These are phyloP conservation scores for Myriosclerotinia curreyana DNA, from an alignment of 2,329 filamentous ascomycete species.

Conservation along the genomic window DNA sequence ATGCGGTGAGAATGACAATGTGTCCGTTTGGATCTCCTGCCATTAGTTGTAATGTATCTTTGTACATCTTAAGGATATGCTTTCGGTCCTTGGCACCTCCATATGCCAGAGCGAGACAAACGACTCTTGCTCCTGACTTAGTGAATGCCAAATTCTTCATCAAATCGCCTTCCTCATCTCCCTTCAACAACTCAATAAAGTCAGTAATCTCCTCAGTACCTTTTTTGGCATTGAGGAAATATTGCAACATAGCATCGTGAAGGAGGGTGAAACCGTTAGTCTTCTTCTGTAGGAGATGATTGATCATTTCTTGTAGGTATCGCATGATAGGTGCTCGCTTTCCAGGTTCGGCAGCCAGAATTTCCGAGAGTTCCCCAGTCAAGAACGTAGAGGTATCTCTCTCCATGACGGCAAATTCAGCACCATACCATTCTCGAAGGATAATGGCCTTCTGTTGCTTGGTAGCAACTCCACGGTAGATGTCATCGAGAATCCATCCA, in stretches of 20 bases:
- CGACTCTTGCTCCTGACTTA: constrained; percentile 76
- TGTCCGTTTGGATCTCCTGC: constrained; percentile 77
- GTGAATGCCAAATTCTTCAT: constrained; percentile 97
- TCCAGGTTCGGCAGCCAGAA: constrained; percentile 74
- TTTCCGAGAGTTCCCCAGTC: constrained; percentile 64
- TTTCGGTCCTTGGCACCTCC: constrained; percentile 92
- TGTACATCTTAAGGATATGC: constrained; percentile 81
- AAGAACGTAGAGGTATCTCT: constrained; percentile 50
- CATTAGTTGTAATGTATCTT: constrained; percentile 83
- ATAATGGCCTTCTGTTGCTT: constrained; percentile 81
- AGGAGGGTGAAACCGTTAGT: constrained; percentile 96
- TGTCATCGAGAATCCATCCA: constrained; percentile 96
- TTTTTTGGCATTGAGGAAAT: constrained; percentile 75
- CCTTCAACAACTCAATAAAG: constrained; percentile 86
- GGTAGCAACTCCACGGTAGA: constrained; percentile 85
- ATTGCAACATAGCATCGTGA: constrained; percentile 97
- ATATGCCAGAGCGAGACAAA: constrained; percentile 77
- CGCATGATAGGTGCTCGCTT: constrained; percentile 87
- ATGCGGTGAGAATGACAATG: constrained; percentile 76
- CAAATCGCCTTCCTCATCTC: constrained; percentile 84
- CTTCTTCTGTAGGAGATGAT: constrained; percentile 92
- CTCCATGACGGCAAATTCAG: constrained; percentile 83
- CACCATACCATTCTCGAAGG: constrained; percentile 92
- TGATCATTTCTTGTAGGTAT: constrained; percentile 81
- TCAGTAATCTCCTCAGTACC: constrained; percentile 80